Conservation (phyloP, 2,329 filamentous ascomycete species). For the Apiospora phragmitis region DNA sequence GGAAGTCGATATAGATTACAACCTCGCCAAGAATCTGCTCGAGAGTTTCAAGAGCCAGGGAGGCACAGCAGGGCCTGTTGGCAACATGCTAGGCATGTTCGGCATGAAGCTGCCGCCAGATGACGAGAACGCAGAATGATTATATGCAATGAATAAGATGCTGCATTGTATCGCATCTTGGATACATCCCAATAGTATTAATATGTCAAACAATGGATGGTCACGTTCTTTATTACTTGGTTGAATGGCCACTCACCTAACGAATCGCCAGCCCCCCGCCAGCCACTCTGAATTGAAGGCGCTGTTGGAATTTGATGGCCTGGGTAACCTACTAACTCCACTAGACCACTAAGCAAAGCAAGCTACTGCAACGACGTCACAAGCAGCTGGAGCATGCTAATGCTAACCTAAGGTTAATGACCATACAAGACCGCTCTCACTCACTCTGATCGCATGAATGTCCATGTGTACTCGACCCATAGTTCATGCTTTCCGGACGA, state of each 20-base stretch:
- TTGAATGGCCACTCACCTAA: not conserved
- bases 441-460: conserved; percentile 1
- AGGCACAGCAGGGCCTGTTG: conserved; percentile 80
- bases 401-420: not conserved
- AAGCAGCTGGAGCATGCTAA: conserved; percentile 1
- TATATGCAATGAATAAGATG: too few relatives aligned
- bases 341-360: not conserved
- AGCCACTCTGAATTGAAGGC: not conserved
- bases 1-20: conserved; percentile 78
- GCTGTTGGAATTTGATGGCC: not conserved
- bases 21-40: conserved; percentile 84
- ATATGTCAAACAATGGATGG: not conserved
- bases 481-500: not conserved
- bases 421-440: not conserved
- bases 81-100: conserved; percentile 86
- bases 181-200: too few relatives aligned
- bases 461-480: not conserved
- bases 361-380: conserved; percentile 3
- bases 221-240: not conserved
- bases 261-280: not conserved
- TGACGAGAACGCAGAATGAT: conserved; percentile 55
- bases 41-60: conserved; percentile 91
- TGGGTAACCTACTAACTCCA: conserved; percentile 3
- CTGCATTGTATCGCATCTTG: not conserved
- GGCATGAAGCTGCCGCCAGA: conserved; percentile 80